phyloP scores from a whole-genome alignment of 345 rosid genomes.

The Lepidium aucheri region DNA sequence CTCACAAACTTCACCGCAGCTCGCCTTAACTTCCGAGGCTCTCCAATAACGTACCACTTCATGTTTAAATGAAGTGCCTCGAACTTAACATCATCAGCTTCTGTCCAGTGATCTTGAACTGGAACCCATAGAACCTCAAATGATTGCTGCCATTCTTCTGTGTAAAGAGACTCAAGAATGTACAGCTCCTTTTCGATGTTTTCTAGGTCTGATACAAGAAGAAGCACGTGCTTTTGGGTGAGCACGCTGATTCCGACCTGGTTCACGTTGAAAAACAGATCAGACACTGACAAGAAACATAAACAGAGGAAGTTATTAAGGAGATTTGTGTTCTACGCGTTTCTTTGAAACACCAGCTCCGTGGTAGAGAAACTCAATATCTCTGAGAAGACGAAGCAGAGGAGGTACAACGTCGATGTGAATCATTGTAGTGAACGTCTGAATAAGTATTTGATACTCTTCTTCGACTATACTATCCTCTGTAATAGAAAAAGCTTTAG shows the following conservation, averaged over 20 bases:
- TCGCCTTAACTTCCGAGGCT: slow-evolving; percentile 44
- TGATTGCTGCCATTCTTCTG: slow-evolving; percentile 38
- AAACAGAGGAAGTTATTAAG: not conserved
- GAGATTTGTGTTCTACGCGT: slow-evolving; percentile 16
- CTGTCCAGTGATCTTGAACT: slow-evolving; percentile 48
- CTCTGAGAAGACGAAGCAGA: slow-evolving; percentile 24
- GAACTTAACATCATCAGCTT: slow-evolving; percentile 36
- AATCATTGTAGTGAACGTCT: slow-evolving; percentile 28
- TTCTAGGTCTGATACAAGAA: slow-evolving; percentile 65
- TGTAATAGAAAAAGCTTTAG: slow-evolving; percentile 7
- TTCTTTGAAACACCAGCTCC: slow-evolving; percentile 21
- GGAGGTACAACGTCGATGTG: slow-evolving; percentile 30
- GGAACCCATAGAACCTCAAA: slow-evolving; percentile 86
- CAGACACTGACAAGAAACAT: not conserved
- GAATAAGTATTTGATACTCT: slow-evolving; percentile 28
- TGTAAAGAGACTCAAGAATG: slow-evolving; percentile 45
- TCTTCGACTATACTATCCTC: slow-evolving; percentile 26
- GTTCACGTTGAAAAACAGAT: not conserved
- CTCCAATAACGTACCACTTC: slow-evolving; percentile 69
- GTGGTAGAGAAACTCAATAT: slow-evolving; percentile 28
- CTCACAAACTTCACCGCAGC: slow-evolving; percentile 46
- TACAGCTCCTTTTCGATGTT: slow-evolving; percentile 44
- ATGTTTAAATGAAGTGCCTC: slow-evolving; percentile 42
- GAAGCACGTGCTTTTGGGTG: slow-evolving; percentile 57
- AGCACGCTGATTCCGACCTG: slow-evolving; percentile 67